Evolutionary conservation across 176 grass and related monocot species (phyloP), one percentile per base, ranked within the genome.

Genomic region (Pontederia crassipes): DNA sequence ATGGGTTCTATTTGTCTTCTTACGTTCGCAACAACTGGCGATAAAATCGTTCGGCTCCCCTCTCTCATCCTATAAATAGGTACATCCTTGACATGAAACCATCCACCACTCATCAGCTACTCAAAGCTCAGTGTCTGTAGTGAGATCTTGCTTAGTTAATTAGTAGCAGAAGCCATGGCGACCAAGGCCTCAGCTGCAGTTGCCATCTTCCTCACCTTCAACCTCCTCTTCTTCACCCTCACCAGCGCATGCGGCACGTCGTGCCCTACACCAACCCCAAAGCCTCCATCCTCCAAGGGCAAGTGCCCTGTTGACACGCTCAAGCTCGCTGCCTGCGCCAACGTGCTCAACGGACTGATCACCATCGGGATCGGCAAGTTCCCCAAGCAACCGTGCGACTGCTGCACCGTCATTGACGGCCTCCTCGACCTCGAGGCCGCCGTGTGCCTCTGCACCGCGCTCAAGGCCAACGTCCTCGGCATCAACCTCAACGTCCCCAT

Each of bases 211-310:
- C 64, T 76, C 45, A 58, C 55, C 27, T 58, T 76, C 55, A 76
- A 76, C 4, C 74, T 76, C 46, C 55, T 76, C 59, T 76, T 68
- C 64, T 76, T 76, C 53, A 76, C 74, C 26, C 58, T 69, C 64
- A 76, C 64, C 46, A 45, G 32, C 60, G 74, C 74, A 52, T 76
- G 74, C 40, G 24, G 53, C 14, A 40, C 9, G 6, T 40, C 32
- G 24, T 76, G 74, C 64, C 54, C 52, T 0, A 54, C 28, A 47
- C 59, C 71, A 45, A 62, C 71, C 14, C 3, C 8, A n/a, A 8
- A 54, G 16, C 14, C 47, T 11, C 51, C 58, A 5, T 40, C 29
- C 26, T 62, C 18, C 51, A 46, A 17, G 8, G 45, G 64, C 55
- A 76, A 49, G 55, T 76, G 74, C 54, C 74, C 74, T 0, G 51